Conservation (phyloP, 1,139 yeast species). For the Taphrina populina region DNA sequence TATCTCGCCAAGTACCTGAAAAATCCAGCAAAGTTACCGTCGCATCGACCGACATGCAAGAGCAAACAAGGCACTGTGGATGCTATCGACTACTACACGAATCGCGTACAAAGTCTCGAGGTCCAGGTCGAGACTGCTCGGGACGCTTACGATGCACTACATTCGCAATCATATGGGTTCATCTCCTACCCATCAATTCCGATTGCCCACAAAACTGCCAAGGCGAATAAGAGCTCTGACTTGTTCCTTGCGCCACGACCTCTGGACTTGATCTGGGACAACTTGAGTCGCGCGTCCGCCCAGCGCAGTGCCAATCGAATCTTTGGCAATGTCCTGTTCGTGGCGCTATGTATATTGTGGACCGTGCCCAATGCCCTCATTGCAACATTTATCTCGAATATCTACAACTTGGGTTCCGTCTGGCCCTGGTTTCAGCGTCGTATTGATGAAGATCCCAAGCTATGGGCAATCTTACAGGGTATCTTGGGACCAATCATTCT, state of each 20-base stretch:
- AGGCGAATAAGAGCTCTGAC: conserved; percentile 12
- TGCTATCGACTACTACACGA: conserved; percentile 44
- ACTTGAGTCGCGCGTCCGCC: conserved; percentile 43
- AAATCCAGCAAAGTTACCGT: conserved; percentile 40
- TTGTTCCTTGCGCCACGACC: conserved; percentile 46
- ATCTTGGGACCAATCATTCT: conserved; percentile 47
- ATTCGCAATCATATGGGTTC: conserved; percentile 47
- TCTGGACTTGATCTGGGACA: conserved; percentile 47
- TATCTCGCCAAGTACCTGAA: conserved; percentile 45
- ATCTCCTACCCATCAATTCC: conserved; percentile 44
- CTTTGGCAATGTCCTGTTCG: conserved; percentile 46
- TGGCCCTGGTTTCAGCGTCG: conserved; percentile 46
- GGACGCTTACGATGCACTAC: conserved; percentile 38
- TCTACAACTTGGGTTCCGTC: conserved; percentile 44
- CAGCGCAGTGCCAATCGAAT: conserved; percentile 45
- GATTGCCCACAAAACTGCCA: conserved; percentile 37
- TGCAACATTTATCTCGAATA: conserved; percentile 48
- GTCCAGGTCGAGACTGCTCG: conserved; percentile 42
- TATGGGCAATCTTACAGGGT: conserved; percentile 48
- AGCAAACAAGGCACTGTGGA: conserved; percentile 40
- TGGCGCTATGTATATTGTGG: conserved; percentile 45
- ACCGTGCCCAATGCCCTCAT: conserved; percentile 49
- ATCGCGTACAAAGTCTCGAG: conserved; percentile 41
- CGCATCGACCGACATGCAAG: conserved; percentile 35
- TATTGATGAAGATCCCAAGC: conserved; percentile 42